Percentiles rank a stretch among this genome's conserved stretches.
These are phyloP conservation scores for Waltergamsia citrina DNA, from an alignment of 2,329 filamentous ascomycete genomes.

Conservation along the genomic window DNA sequence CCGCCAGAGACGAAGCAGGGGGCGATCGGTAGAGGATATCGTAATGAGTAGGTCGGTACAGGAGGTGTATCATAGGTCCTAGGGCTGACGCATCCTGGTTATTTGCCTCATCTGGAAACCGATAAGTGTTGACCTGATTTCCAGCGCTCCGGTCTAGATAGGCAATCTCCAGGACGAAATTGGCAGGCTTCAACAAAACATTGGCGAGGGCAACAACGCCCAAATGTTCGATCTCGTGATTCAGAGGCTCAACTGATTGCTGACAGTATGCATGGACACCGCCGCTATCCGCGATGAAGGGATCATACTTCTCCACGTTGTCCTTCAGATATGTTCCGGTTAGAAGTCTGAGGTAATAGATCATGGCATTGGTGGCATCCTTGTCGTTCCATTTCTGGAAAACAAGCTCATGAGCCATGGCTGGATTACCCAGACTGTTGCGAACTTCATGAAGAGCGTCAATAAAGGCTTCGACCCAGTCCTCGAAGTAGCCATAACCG, in stretches of 20 bases:
- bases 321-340: constrained; percentile 79
- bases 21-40: constrained; percentile 74
- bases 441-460: constrained; percentile 57
- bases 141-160: constrained; percentile 85
- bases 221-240: constrained; percentile 85
- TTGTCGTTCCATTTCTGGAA: constrained; percentile 65
- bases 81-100: constrained; percentile 30
- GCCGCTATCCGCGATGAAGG: constrained; percentile 52
- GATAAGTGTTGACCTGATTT: constrained; percentile 62
- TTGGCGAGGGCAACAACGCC: constrained; percentile 70
- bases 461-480: constrained; percentile 72
- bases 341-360: constrained; percentile 77
- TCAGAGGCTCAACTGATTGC: constrained; percentile 61
- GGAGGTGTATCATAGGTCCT: constrained; percentile 45
- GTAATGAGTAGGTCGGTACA: constrained; percentile 76
- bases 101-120: constrained; percentile 47
- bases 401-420: constrained; percentile 43
- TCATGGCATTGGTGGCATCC: constrained; percentile 59
- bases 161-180: constrained; percentile 75
- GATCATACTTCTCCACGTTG: constrained; percentile 57
- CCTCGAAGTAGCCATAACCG: constrained; percentile 63
- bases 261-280: constrained; percentile 60
- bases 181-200: constrained; percentile 68
- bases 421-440: constrained; percentile 48
- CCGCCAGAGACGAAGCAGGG: constrained; percentile 11